Evolutionary conservation across 139 green algal genomes (phyloP).

Genomic region (Tetradesmus obliquus): DNA sequence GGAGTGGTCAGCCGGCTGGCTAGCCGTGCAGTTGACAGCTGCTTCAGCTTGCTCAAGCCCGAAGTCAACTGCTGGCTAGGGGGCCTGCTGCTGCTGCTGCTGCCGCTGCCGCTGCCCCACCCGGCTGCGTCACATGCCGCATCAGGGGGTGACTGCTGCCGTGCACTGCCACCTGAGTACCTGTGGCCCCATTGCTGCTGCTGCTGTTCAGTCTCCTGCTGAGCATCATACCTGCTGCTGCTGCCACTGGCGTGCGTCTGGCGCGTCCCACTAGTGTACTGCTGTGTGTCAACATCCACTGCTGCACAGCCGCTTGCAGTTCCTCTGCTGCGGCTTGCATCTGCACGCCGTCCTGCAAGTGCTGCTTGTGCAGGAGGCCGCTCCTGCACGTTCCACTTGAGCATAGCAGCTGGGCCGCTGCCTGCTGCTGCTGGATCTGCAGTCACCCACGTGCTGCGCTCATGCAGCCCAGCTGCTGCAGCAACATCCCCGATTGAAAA

Average conservation of each 20-base stretch:
- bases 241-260: neutral
- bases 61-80: conserved; percentile 31
- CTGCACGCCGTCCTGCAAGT: neutral
- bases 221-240: neutral
- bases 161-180: neutral
- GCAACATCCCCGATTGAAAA: neutral
- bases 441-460: neutral
- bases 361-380: neutral
- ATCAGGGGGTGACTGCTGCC: neutral
- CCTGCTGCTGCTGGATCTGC: neutral
- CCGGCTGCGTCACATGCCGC: neutral
- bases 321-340: neutral
- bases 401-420: neutral
- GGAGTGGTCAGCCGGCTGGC: conserved; percentile 24
- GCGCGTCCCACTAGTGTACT: neutral
- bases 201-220: neutral
- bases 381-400: neutral
- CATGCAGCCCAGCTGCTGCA: neutral
- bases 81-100: conserved; percentile 17
- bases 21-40: conserved; percentile 31
- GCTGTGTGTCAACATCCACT: neutral
- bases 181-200: neutral
- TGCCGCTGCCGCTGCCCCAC: neutral
- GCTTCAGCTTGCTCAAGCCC: conserved; percentile 37
- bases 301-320: neutral